Evolutionary conservation across 345 rosid species (phyloP).

Genomic region (Bruguiera sexangula): DNA sequence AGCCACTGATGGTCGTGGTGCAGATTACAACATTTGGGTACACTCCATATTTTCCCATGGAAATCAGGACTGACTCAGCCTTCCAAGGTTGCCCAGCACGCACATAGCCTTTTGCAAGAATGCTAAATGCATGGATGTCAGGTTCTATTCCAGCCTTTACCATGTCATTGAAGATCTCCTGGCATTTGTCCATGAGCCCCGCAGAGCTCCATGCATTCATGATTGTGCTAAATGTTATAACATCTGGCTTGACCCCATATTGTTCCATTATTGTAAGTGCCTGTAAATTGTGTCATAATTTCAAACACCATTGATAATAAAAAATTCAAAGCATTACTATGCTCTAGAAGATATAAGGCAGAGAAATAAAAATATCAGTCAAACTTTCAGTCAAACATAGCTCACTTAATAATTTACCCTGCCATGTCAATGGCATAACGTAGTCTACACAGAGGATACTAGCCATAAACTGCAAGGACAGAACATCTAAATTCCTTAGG

Average conservation of each 20-base stretch:
- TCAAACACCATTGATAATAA: not conserved
- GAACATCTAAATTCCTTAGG: not conserved
- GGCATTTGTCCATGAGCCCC: slow-evolving; percentile 80
- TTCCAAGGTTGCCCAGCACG: slow-evolving; percentile 69
- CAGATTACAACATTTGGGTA: slow-evolving; percentile 78
- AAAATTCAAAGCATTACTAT: not conserved
- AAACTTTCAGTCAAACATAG: not conserved
- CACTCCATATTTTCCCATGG: slow-evolving; percentile 52
- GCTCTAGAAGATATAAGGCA: not conserved
- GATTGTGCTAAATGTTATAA: slow-evolving; percentile 82
- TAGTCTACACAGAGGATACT: not conserved
- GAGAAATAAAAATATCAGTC: not conserved
- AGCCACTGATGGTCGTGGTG: slow-evolving; percentile 79
- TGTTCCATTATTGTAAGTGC: slow-evolving; percentile 69
- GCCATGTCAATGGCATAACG: not conserved
- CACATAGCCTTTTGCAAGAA: slow-evolving; percentile 79
- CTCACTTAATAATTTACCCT: not conserved
- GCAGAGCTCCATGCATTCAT: slow-evolving; percentile 91
- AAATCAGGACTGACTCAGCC: slow-evolving; percentile 60
- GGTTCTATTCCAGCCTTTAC: slow-evolving; percentile 70
- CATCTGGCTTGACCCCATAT: slow-evolving; percentile 66
- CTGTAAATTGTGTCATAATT: slow-evolving; percentile 28
- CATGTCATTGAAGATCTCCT: slow-evolving; percentile 79
- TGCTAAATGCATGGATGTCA: slow-evolving; percentile 67
- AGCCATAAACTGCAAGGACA: not conserved